Percentiles rank a stretch among this genome's conserved stretches.
Evolutionary conservation across 2,329 filamentous ascomycete genomes (phyloP).

Genomic region (Mariannaea elegans): DNA sequence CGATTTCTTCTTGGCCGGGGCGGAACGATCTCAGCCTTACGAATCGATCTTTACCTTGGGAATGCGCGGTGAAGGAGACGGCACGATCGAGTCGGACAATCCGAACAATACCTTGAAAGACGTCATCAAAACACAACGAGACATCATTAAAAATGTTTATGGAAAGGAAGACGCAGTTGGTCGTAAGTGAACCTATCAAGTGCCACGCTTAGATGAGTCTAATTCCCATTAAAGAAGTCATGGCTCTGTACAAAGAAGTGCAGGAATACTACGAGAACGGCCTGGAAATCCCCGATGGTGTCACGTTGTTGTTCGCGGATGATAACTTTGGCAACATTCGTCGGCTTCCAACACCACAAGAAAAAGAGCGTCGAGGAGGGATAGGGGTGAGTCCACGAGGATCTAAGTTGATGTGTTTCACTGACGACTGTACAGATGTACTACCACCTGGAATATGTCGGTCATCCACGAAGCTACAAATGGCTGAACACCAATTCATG

Average conservation of each 20-base stretch:
- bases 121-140: too few species aligned
- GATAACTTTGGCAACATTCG: conserved; percentile 73
- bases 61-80: conserved; percentile 76
- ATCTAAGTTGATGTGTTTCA: too few species aligned
- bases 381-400: too few species aligned
- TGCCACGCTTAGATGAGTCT: too few species aligned
- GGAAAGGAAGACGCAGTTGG: too few species aligned
- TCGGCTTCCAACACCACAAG: conserved; percentile 66
- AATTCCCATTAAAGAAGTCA: too few species aligned
- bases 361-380: too few species aligned
- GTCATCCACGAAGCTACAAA: conserved; percentile 67
- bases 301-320: conserved; percentile 70
- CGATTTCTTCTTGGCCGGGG: conserved; percentile 74
- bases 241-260: conserved; percentile 54
- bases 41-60: conserved; percentile 72
- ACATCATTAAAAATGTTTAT: too few species aligned
- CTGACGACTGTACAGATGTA: too few species aligned
- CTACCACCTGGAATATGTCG: conserved; percentile 71
- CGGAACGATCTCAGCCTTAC: conserved; percentile 69
- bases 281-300: conserved; percentile 67
- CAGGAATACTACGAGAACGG: conserved; percentile 72
- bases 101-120: too few species aligned
- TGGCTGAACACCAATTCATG: conserved; percentile 65
- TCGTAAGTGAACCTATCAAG: too few species aligned
- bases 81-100: too few species aligned